Evolutionary conservation across 805 yeast genomes (phyloP).

Genomic region (Yarrowia osloensis): DNA sequence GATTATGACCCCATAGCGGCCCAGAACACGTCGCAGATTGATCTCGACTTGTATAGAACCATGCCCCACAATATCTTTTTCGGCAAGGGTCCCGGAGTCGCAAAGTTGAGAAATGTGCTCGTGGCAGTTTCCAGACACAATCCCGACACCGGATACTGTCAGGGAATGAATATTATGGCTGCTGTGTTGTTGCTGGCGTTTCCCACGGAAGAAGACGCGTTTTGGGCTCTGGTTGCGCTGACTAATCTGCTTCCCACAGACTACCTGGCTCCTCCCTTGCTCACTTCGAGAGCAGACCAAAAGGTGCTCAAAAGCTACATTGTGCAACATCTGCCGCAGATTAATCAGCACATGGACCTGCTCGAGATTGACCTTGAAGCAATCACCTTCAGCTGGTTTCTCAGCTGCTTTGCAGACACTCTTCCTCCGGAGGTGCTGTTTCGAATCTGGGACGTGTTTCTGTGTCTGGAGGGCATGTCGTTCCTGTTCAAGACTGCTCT

Average conservation of each 20-base stretch:
- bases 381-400: slow-evolving; percentile 59
- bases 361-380: slow-evolving; percentile 51
- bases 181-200: slow-evolving; percentile 52
- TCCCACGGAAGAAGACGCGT: slow-evolving; percentile 53
- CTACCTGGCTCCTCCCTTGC: slow-evolving; percentile 45
- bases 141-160: slow-evolving; percentile 57
- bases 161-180: slow-evolving; percentile 62
- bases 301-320: slow-evolving; percentile 45
- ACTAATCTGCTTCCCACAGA: slow-evolving; percentile 51
- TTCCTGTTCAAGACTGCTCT: slow-evolving; percentile 44
- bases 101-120: slow-evolving; percentile 50
- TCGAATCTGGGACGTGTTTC: slow-evolving; percentile 52
- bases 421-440: slow-evolving; percentile 55
- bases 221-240: slow-evolving; percentile 54
- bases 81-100: slow-evolving; percentile 57
- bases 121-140: slow-evolving; percentile 53
- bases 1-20: slow-evolving; percentile 34
- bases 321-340: slow-evolving; percentile 46
- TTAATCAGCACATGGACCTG: slow-evolving; percentile 44
- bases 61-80: slow-evolving; percentile 58
- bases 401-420: slow-evolving; percentile 55
- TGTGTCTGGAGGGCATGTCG: slow-evolving; percentile 48
- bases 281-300: slow-evolving; percentile 48
- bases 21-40: slow-evolving; percentile 51
- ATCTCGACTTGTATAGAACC: slow-evolving; percentile 57